Evolutionary conservation across 1,284 basidiomycete genomes (phyloP), one percentile per base, ranked within the genome.

Genomic region (Moesziomyces sp.): DNA sequence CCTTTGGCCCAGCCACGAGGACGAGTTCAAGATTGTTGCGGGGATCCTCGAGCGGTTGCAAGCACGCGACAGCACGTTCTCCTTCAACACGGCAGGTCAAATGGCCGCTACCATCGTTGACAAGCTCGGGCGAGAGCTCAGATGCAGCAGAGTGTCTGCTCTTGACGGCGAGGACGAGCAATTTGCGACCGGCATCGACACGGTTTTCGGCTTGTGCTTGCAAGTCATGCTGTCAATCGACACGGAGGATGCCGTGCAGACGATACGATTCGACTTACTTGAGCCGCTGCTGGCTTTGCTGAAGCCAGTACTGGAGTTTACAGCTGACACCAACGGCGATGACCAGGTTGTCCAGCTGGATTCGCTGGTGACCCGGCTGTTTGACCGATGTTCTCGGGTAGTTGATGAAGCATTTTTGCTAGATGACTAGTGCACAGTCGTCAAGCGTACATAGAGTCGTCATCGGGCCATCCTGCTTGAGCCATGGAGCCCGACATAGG

Each of bases 381-480:
- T 48, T 19, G 46, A 57, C 30, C 18, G 43, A 4, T 60, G 58
- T n/a, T 54, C 52, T 21, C 7, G 57, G 0, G 43, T 44, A 3
- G 28, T 51, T 7, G 30, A 30, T 13, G 30, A 9, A 7, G 11
- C 13, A 11, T 16, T 23, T 18, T 24, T 10, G 11, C 23, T 45
- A 14, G 26, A 43, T 21, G 16, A 53, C 16, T 40, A 16, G 30
- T 11, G n/a, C 38, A 9, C 43, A 5, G 33, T 43, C 13, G 33
- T 63, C 46, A 69, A 8, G 52, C 48, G 33, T 70, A 70, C 61
- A 64, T 60, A 28, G 46, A 48, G n/a, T 64, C 61, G 23, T 70
- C 67, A 43, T 65, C 67, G 9, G 67, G 58, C 67, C 67, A 64
- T 16, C 67, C 67, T 6, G 54, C 50, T 46, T 64, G 61, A 19